Base-by-base conservation (phyloP, 768 basidiomycete species). In the Boletus rubescentipes region DNA sequence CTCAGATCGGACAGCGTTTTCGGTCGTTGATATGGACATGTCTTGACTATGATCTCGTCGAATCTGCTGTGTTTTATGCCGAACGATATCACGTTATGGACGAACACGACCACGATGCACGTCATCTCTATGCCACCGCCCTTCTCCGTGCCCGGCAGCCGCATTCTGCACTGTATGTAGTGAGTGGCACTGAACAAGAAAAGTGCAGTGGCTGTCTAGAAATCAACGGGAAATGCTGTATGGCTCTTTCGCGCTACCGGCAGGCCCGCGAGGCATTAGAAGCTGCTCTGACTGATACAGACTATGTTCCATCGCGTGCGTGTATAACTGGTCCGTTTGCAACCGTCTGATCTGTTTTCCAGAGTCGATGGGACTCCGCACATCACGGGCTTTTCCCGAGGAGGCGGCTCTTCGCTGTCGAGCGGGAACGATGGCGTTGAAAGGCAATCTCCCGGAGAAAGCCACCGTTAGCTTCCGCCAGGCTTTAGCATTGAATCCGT, bases 31-130 rank as follows among this genome's bases (percentile, higher is more conserved):
- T 92, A 64, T 92, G 91, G 90, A 83, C 84, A 62, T 91, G 85
- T 72, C 84, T 93, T 54, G 91, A 93, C 74, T 80, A 84, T 50
- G 87, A 88, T 63, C 83, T 93, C 41, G 77, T 81, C 62, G 82
- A 80, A 70, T 85, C 91, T 12, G 92, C 93, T 37, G 81, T 91
- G 42, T 96, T 96, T 76, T 90, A 90, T 74, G 91, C 92, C 34
- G 93, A 95, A 72, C 76, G 91, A 59, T 90, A 90, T 68, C 87
- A 80, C 67, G 81, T 84, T 37, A 73, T 90, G 69, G 85, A 89
- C 71, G 76, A 79, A 56, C 68, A 75, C 30, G 84, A 83, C 70
- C 93, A 95, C 67, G 86, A 90, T 66, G 84, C 91, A 60, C 82
- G 89, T 52, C 91, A 91, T 75, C 80, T 94, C 41, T 90, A 91